Base-by-base conservation (phyloP, 2,329 filamentous ascomycete genomes). In the Phyllosticta citribraziliensis region DNA sequence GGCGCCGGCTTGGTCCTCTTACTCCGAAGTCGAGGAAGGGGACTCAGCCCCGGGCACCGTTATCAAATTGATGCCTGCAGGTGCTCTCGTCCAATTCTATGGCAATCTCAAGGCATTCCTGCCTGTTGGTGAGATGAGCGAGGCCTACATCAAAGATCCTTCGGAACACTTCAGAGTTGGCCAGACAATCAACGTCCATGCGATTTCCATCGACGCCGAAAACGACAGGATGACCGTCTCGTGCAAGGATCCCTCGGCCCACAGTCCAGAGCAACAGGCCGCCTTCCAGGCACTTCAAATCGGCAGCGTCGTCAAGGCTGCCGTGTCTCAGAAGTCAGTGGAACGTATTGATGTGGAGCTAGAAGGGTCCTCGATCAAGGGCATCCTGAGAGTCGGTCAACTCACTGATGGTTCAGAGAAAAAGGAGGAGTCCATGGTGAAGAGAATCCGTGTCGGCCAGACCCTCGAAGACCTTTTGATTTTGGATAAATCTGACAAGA, bases 41-140 rank as follows among this genome's bases (percentile, higher is more conserved):
- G 84, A 87, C 72, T 89, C 93, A 68, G 86, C 88, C 35, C 88
- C 89, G 8, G 94, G 93, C 62, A 97, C 91, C 0, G 88, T 99
- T 65, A 82, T 96, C 66, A 95, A 88, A 65, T 79, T 99, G 11
- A 80, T 91, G 61, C 76, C 83, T 3, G 84, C 85, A 58, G 94
- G 94, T 63, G 94, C 94, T 11, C 84, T 93, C 19, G 88, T 99
- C 58, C 91, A 96, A 70, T 99, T 97, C 75, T 99, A 95, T 69
- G 91, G 91, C 19, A 76, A 80, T 9, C 80, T 99, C 20, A 84
- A 85, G 65, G 95, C 88, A 9, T 99, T 95, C 77, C 80, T 99
- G 60, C 94, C 94, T 2, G 87, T 96, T 0, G 89, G 89, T 1
- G 93, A 99, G 75, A 99, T 99, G 94, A 97, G 94, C 72, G 94